Evolutionary conservation across 1,139 yeast genomes (phyloP).

Genomic region (Geotrichum aggregatum): DNA sequence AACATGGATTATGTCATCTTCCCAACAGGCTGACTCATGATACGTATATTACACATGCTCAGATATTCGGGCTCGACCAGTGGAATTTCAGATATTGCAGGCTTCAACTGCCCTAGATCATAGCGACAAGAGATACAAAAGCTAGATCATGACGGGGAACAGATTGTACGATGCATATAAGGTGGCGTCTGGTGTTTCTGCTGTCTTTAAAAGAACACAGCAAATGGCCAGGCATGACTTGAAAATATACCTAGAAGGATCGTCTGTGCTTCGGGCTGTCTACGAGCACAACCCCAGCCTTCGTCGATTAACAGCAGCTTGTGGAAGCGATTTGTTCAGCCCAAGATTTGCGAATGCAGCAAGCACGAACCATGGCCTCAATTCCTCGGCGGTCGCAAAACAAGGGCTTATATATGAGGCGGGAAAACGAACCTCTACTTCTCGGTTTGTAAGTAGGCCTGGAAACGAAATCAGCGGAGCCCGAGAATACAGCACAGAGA

Average conservation of each 20-base stretch:
- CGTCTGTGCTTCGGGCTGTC: conserved; percentile 13
- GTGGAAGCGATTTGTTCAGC: conserved; percentile 9
- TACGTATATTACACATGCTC: background rate
- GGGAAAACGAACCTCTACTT: background rate
- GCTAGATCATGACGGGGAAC: conserved; percentile 20
- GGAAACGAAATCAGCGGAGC: conserved; percentile 1
- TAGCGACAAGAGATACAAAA: no score
- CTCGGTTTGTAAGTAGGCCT: no score
- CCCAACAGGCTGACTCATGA: conserved; percentile 4
- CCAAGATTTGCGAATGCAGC: background rate
- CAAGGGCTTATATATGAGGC: conserved; percentile 12
- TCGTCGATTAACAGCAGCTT: background rate
- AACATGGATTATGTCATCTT: conserved; percentile 1
- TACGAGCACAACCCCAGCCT: conserved; percentile 8
- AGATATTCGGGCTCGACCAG: background rate
- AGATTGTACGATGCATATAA: conserved; percentile 25
- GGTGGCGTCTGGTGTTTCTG: conserved; percentile 24
- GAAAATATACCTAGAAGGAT: conserved; percentile 10
- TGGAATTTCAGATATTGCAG: conserved; percentile 1
- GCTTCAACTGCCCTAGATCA: no score
- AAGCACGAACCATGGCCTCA: no score
- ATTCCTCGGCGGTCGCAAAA: conserved; percentile 2
- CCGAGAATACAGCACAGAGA: background rate
- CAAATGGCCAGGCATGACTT: conserved; percentile 3
- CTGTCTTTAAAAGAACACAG: conserved; percentile 14